Evolutionary conservation across 2,329 filamentous ascomycete genomes (phyloP), one percentile per base, ranked within the genome.

Genomic region (Cordyceps farinosa): DNA sequence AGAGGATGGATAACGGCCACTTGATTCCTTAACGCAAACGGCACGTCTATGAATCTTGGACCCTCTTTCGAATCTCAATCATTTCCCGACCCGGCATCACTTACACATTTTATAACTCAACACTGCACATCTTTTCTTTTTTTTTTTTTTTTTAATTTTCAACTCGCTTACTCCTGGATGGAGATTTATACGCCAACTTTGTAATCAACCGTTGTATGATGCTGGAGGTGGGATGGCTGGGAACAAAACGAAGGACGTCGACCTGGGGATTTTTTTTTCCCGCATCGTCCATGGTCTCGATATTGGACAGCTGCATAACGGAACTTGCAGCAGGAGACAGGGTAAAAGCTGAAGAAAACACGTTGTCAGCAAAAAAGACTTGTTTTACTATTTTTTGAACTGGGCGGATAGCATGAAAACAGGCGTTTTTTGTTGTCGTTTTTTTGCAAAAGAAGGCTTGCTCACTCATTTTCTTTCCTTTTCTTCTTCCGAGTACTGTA

Each of bases 191-290:
- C 38, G 32, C 51, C 50, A 32, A 61, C 29, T 30, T 61, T 61
- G 50, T 55, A 61, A 61, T 54, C 34, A 55, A 17, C 27, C 17
- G 50, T 30, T 61, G 58, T 61, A 61, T 32, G 40, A 61, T 54
- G 44, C 36, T 10, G 30, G 58, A 53, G 13, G 29, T 45, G 36
- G 48, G 11, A 44, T 52, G 38, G 47, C 34, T 60, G 36, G 8
- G 27, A 9, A 13, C 42, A 27, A 29, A 42, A n/a, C 50, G 10
- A 42, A n/a, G 1, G 40, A 40, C 34, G 34, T 36, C 15, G 44
- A 40, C 22, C 7, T 7, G 27, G 17, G 17, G 6, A 22, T 1
- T 22, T 22, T 22, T 36, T 36, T 40, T 42, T 15, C 9, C 15
- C 17, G 17, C n/a, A 22, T 38, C 10, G 38, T 55, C 15, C 13